phyloP scores from a whole-genome alignment of 148 eudicot genomes.

The Rhododendron williamsianum region DNA sequence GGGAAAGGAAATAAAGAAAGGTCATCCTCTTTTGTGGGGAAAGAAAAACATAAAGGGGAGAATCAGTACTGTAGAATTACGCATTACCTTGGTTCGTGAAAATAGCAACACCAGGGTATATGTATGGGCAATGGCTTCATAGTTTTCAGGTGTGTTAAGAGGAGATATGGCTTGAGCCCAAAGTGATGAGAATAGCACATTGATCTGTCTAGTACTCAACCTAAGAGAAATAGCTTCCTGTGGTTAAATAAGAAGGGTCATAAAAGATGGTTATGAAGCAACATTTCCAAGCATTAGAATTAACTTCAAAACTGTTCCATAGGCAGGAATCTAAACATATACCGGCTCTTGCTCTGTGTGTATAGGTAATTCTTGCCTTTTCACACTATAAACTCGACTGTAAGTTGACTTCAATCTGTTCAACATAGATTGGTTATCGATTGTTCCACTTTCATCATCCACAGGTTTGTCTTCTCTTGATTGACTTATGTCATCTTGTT shows the following conservation, averaged over 20 bases:
- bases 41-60: not conserved
- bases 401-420: slow-evolving; percentile 52
- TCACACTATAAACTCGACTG: slow-evolving; percentile 34
- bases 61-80: not conserved
- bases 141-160: slow-evolving; percentile 50
- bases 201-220: slow-evolving; percentile 59
- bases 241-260: not conserved
- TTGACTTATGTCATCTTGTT: slow-evolving; percentile 27
- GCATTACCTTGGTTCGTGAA: slow-evolving; percentile 48
- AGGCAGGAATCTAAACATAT: not conserved
- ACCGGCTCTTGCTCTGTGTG: slow-evolving; percentile 22
- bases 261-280: not conserved
- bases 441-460: slow-evolving; percentile 11
- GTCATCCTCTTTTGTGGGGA: not conserved
- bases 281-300: slow-evolving; percentile 6
- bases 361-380: slow-evolving; percentile 18
- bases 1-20: not conserved
- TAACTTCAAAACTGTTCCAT: not conserved
- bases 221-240: slow-evolving; percentile 51
- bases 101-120: slow-evolving; percentile 53
- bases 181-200: slow-evolving; percentile 48
- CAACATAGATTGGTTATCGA: slow-evolving; percentile 29
- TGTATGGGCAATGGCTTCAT: slow-evolving; percentile 63
- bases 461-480: slow-evolving; percentile 15
- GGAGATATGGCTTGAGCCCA: slow-evolving; percentile 59